Percentiles rank a stretch among this genome's conserved stretches.
phyloP scores from a whole-genome alignment of 2,329 filamentous ascomycete genomes.

The Penicillium paneum region DNA sequence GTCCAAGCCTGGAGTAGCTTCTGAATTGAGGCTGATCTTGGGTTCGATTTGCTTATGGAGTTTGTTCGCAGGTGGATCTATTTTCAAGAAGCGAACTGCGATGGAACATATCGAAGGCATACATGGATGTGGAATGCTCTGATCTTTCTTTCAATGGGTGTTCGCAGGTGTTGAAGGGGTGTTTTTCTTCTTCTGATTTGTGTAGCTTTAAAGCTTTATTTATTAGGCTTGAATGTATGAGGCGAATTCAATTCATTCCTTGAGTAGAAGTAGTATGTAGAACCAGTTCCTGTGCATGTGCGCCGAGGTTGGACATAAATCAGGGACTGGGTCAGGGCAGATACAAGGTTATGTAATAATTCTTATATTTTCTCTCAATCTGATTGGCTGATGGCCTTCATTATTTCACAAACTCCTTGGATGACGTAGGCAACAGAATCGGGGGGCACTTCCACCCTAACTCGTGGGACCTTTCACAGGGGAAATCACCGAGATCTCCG shows the following conservation, averaged over 20 bases:
- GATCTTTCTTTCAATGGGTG: not conserved
- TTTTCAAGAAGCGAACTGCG: constrained; percentile 2
- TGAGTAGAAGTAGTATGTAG: not conserved
- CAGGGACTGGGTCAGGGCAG: constrained; percentile 4
- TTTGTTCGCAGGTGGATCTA: constrained; percentile 2
- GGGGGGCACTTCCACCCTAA: not conserved
- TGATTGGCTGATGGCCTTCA: not conserved
- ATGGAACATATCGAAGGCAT: not conserved
- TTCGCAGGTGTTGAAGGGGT: not conserved
- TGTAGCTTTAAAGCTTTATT: not conserved
- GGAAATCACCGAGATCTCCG: not conserved
- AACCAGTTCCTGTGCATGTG: not conserved
- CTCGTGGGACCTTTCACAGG: not conserved
- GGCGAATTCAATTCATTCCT: not conserved
- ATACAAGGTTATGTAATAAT: not conserved
- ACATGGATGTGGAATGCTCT: not conserved
- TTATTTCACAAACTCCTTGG: not conserved
- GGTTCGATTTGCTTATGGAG: constrained; percentile 4
- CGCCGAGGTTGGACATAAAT: not conserved
- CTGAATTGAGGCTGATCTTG: not conserved
- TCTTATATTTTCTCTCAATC: not conserved
- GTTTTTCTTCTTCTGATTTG: not conserved
- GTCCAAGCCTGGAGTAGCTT: not conserved
- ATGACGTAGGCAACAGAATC: constrained; percentile 2
- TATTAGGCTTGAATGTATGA: not conserved